These are phyloP conservation scores for Lactarius hengduanensis DNA, from an alignment of 768 basidiomycete genomes.

Conservation along the genomic window DNA sequence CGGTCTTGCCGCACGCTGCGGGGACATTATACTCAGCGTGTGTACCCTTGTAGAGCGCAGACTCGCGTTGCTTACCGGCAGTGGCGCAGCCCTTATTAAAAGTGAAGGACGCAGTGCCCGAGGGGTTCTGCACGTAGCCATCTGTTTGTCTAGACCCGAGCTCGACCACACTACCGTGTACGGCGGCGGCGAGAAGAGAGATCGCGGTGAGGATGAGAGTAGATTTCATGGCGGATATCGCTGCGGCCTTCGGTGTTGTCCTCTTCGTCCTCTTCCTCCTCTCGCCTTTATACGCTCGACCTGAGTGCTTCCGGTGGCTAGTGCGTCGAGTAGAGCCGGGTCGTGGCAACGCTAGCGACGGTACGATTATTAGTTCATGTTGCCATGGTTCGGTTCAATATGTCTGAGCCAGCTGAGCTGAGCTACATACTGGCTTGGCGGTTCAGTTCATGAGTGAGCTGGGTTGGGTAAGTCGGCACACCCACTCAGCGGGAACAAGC, in stretches of 20 bases:
- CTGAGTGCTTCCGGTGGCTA: not conserved
- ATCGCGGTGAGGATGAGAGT: not conserved
- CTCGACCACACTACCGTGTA: not conserved
- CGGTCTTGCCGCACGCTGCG: slow-evolving; percentile 52
- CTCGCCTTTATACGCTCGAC: not conserved
- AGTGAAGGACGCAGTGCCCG: slow-evolving; percentile 56
- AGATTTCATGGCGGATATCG: slow-evolving; percentile 1
- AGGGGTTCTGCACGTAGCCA: slow-evolving; percentile 54
- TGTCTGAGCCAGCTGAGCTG: too few relatives aligned
- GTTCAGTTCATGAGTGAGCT: too few relatives aligned
- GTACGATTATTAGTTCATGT: too few relatives aligned
- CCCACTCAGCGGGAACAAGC: too few relatives aligned
- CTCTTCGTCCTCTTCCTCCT: not conserved
- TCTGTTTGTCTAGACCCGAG: slow-evolving; percentile 37
- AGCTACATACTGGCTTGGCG: too few relatives aligned
- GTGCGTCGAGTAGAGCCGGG: too few relatives aligned
- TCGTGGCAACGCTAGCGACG: too few relatives aligned
- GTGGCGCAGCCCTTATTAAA: slow-evolving; percentile 48
- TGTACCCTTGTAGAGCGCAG: not conserved
- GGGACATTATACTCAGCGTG: not conserved
- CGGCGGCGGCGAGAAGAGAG: not conserved
- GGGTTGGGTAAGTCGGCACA: too few relatives aligned
- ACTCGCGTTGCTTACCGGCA: slow-evolving; percentile 41
- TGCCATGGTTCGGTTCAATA: too few relatives aligned
- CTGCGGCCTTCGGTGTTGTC: not conserved